Evolutionary conservation across 441 rosid species (phyloP).

Genomic region (Syzygium syzygioides): DNA sequence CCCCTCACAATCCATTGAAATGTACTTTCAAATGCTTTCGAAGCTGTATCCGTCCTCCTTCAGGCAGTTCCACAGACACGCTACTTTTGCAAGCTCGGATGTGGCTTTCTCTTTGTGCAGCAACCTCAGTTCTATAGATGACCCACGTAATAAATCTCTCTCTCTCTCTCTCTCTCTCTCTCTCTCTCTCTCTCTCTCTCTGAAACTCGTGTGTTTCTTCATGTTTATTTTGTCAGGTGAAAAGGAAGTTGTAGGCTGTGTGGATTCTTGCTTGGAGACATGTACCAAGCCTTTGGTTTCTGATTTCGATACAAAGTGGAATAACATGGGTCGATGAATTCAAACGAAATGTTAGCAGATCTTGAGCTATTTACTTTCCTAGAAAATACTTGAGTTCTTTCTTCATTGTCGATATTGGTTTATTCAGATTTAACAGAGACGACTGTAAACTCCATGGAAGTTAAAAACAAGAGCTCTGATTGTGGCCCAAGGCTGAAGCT

Average conservation of each 20-base stretch:
- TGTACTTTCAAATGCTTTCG: conserved; percentile 24
- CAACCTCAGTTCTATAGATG: background rate
- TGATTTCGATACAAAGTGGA: no score
- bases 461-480: background rate
- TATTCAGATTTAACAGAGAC: background rate
- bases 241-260: no score
- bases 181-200: no score
- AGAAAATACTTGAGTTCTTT: no score
- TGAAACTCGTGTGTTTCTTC: no score
- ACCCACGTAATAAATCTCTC: background rate
- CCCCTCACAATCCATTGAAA: background rate
- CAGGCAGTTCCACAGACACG: background rate
- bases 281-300: no score
- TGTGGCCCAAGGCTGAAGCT: background rate
- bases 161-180: background rate
- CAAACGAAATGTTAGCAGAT: no score
- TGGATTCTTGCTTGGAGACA: no score
- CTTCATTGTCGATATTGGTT: background rate
- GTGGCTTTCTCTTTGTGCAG: background rate
- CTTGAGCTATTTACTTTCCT: background rate
- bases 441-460: background rate
- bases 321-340: no score
- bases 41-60: conserved; percentile 14
- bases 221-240: no score
- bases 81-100: background rate